These are phyloP conservation scores for Arthrobotrys conoides DNA, from an alignment of 2,329 filamentous ascomycete genomes.

Conservation along the genomic window DNA sequence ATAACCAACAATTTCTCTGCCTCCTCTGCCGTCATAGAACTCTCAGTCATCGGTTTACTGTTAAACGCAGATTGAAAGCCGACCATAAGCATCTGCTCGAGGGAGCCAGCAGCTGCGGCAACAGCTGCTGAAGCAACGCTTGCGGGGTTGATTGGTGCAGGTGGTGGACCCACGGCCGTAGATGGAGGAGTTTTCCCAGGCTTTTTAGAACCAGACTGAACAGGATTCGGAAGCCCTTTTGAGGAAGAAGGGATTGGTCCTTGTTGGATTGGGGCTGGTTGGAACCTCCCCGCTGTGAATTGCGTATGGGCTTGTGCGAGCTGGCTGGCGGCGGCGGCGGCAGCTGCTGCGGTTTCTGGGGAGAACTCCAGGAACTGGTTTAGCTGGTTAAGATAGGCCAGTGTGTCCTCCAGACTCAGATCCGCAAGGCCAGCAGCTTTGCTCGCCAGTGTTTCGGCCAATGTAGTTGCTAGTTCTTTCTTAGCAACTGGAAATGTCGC, in stretches of 20 bases:
- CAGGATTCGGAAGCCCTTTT: conserved; percentile 6
- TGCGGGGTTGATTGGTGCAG: conserved; percentile 53
- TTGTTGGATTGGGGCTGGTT: conserved; percentile 44
- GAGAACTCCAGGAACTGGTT: conserved; percentile 59
- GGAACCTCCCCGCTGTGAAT: conserved; percentile 36
- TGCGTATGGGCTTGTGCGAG: conserved; percentile 49
- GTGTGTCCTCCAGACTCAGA: conserved; percentile 55
- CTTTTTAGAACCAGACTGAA: conserved; percentile 13
- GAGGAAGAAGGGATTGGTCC: conserved; percentile 22
- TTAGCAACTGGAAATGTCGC: conserved; percentile 42
- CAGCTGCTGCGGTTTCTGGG: conserved; percentile 50
- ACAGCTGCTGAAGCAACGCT: conserved; percentile 59
- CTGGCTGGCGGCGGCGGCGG: conserved; percentile 49
- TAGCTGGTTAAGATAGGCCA: conserved; percentile 55
- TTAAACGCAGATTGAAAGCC: conserved; percentile 54
- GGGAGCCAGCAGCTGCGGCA: conserved; percentile 48
- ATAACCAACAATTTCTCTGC: conserved; percentile 72
- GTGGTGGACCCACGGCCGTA: conserved; percentile 32
- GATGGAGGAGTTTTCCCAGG: conserved; percentile 30
- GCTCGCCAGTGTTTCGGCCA: conserved; percentile 47
- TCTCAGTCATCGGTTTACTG: conserved; percentile 37
- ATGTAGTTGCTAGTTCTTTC: conserved; percentile 48
- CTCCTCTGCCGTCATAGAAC: conserved; percentile 74
- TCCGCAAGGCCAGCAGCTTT: conserved; percentile 54
- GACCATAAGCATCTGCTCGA: conserved; percentile 57